A percentile compares a stretch with the other conserved stretches of the same genome.
Conservation (phyloP, 148 eudicot species). For the Suaeda aralocaspica region DNA sequence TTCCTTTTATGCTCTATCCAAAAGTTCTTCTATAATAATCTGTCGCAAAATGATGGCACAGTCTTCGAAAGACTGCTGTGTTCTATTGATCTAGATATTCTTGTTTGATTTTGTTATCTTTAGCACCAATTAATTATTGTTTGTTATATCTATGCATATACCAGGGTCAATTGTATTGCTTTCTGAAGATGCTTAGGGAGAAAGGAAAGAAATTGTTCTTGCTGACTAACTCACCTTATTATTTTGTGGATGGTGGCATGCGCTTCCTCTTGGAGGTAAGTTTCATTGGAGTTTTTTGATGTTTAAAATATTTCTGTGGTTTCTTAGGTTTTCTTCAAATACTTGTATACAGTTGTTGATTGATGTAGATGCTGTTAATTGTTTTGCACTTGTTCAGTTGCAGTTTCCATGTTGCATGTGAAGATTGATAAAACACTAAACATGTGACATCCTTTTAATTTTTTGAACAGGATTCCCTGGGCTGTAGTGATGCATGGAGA, state of each 20-base stretch:
- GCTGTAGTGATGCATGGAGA: constrained; percentile 78
- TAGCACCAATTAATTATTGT: background rate
- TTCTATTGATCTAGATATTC: background rate
- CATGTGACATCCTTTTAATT: constrained; percentile 14
- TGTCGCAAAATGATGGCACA: background rate
- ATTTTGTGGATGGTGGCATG: constrained; percentile 99
- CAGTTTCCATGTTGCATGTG: background rate
- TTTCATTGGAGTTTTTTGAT: background rate
- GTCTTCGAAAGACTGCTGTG: background rate
- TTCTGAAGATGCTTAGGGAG: constrained; percentile 78
- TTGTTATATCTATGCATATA: constrained; percentile 16
- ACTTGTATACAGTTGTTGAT: background rate
- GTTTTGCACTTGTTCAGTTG: background rate
- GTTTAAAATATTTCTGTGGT: background rate
- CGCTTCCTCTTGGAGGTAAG: constrained; percentile 86
- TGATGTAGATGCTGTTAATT: background rate
- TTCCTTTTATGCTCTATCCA: constrained; percentile 2
- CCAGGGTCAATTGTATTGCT: constrained; percentile 66
- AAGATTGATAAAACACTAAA: background rate
- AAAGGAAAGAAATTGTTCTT: constrained; percentile 94
- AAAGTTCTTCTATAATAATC: background rate
- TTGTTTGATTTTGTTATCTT: constrained; percentile 9
- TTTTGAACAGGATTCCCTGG: constrained; percentile 67
- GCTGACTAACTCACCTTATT: constrained; percentile 93
- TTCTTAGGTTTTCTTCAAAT: background rate